A percentile compares a stretch with the other conserved stretches of the same genome.
Conservation (phyloP, 2,329 filamentous ascomycete genomes). For the Aspergillus sp. region DNA sequence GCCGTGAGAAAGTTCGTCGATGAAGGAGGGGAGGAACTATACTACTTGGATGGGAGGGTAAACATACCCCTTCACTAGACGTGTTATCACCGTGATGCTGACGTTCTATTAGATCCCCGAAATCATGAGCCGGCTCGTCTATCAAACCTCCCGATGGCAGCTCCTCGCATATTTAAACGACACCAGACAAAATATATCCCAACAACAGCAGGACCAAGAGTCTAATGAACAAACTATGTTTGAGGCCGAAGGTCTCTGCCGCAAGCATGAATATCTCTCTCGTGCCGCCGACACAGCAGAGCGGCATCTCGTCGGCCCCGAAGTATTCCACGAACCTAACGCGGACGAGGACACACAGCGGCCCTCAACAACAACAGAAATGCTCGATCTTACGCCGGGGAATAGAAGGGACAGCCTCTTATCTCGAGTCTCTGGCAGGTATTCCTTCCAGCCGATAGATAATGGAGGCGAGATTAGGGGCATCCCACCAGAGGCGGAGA, state of each 20-base stretch:
- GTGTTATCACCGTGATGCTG: not conserved
- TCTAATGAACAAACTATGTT: conserved; percentile 37
- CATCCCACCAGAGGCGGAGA: conserved; percentile 55
- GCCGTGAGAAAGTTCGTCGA: conserved; percentile 79
- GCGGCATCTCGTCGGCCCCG: conserved; percentile 74
- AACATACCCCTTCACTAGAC: not conserved
- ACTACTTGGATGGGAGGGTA: conserved; percentile 66
- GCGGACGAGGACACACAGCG: not conserved
- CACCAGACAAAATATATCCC: conserved; percentile 57
- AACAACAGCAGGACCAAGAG: conserved; percentile 33
- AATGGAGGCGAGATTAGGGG: conserved; percentile 55
- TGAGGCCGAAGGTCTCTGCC: conserved; percentile 43
- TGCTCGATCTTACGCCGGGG: conserved; percentile 31
- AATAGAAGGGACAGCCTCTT: conserved; percentile 25
- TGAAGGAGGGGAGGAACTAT: conserved; percentile 72
- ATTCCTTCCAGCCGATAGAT: conserved; percentile 23
- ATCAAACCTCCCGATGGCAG: conserved; percentile 80
- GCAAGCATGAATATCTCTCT: conserved; percentile 66
- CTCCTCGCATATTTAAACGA: conserved; percentile 69
- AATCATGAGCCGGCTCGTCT: conserved; percentile 83
- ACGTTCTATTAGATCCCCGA: conserved; percentile 63
- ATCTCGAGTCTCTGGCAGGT: conserved; percentile 20
- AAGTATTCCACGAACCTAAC: conserved; percentile 78
- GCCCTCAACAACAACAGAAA: conserved; percentile 4
- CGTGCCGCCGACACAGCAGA: conserved; percentile 75